Conservation (phyloP, 352 stramenopile species). For the Saprolegnia parasitica region DNA sequence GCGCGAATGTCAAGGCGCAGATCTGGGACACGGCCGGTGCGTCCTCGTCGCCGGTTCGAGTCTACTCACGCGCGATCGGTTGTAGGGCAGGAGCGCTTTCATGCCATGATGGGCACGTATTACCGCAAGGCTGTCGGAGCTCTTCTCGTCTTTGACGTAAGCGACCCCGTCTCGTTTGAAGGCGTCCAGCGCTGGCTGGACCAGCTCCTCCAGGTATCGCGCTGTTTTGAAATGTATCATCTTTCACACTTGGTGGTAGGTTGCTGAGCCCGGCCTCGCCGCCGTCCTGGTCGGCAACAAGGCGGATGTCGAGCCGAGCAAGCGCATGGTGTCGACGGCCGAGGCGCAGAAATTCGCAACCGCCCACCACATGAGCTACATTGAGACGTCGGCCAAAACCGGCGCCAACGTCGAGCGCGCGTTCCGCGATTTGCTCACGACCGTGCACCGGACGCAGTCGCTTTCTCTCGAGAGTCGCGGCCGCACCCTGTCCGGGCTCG, state of each 20-base stretch:
- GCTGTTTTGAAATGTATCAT: neutral
- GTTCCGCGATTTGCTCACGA: conserved; percentile 53
- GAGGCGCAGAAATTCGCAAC: conserved; percentile 66
- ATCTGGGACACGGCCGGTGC: conserved; percentile 79
- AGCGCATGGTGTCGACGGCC: conserved; percentile 47
- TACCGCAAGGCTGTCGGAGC: conserved; percentile 77
- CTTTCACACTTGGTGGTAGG: conserved; percentile 12
- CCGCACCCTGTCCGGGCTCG: neutral
- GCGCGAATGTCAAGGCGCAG: conserved; percentile 69
- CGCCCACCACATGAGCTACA: conserved; percentile 65
- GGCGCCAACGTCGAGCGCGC: conserved; percentile 55
- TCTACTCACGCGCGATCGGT: neutral
- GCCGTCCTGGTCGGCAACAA: conserved; percentile 74
- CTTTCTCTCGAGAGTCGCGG: conserved; percentile 1
- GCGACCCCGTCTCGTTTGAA: conserved; percentile 46
- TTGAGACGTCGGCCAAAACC: conserved; percentile 79
- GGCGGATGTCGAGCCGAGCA: conserved; percentile 43
- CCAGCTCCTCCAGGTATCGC: conserved; percentile 47
- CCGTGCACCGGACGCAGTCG: conserved; percentile 47
- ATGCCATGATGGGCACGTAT: conserved; percentile 86
- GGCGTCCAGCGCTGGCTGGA: conserved; percentile 66
- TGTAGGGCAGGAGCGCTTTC: conserved; percentile 73
- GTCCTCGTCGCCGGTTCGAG: neutral
- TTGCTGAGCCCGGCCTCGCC: conserved; percentile 62
- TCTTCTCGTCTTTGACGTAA: conserved; percentile 70